Base-by-base conservation (phyloP, 495 filamentous ascomycete genomes). In the Gamarada debralockiae region DNA sequence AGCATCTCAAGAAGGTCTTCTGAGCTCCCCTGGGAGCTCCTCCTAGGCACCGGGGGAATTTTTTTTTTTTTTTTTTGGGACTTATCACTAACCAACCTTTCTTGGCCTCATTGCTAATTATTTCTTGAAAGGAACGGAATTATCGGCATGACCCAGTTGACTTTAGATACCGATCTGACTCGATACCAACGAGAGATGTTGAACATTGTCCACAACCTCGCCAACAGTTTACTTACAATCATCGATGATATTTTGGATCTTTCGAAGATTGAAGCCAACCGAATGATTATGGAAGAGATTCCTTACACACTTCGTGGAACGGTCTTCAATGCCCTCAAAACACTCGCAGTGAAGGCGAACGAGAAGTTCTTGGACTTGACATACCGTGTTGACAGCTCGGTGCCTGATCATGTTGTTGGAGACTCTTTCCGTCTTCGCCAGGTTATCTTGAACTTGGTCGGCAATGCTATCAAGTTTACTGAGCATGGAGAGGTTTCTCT, bases 221-320 rank as follows among this genome's bases (percentile, higher is more conserved):
- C 92, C 40, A 96, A 97, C 71, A 97, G 95, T 73, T 72, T 99
- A 56, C 70, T 99, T 64, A 99, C 95, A 17, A 97, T 99, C 60
- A 97, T 99, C 65, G 93, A 99, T 66, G 93, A 99, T 68, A 97
- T 99, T 61, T 78, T 99, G 55, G 93, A 99, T 80, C 88, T 99
- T 56, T 96, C 90, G 6, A 99, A 99, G 83, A 99, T 99, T 58
- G 93, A 99, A 70, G 93, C 93, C 22, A 92, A 97, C 66, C 84
- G 93, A n/a, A 97, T 99, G 95, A 89, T 96, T 17, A 95, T 99
- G 73, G 93, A 99, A 64, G 89, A 92, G 64, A 97, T 97, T 59
- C 92, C 91, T 12, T 99, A 97, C 71, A 97, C 95, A 0, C 76
- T 97, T 46, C 83, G 93, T 38, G 90, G 92, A 41, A 95, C 91